A percentile compares a stretch with the other conserved stretches of the same genome.
Evolutionary conservation across 1,284 basidiomycete species (phyloP).

Genomic region (Trichosporon ovoides): DNA sequence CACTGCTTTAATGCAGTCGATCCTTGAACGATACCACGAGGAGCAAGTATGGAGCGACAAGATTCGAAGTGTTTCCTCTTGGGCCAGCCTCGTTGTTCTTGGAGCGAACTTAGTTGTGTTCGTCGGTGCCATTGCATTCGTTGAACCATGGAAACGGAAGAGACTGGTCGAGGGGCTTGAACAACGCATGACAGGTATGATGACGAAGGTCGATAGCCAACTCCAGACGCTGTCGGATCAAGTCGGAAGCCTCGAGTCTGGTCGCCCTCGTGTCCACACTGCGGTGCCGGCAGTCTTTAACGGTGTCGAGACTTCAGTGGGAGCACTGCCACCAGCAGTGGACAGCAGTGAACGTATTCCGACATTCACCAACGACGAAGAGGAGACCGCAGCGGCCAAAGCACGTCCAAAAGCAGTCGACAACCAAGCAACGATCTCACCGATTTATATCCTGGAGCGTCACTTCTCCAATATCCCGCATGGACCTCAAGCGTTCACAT

Average conservation of each 20-base stretch:
- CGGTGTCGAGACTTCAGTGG: not conserved
- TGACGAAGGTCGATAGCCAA: slow-evolving; percentile 57
- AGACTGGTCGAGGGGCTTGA: slow-evolving; percentile 80
- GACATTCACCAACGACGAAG: too few relatives aligned
- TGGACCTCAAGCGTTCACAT: not conserved
- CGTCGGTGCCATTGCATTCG: slow-evolving; percentile 73
- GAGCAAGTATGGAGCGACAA: slow-evolving; percentile 98
- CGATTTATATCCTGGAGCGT: not conserved
- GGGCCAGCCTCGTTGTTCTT: slow-evolving; percentile 75
- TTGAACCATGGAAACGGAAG: slow-evolving; percentile 89
- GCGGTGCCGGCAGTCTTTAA: not conserved
- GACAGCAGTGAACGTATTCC: not conserved
- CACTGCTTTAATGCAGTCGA: slow-evolving; percentile 73
- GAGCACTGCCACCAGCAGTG: not conserved
- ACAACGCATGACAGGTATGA: slow-evolving; percentile 70
- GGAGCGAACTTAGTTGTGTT: slow-evolving; percentile 83
- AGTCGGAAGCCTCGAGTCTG: slow-evolving; percentile 23
- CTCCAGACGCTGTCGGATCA: slow-evolving; percentile 50
- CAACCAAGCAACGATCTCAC: not conserved
- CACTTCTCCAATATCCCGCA: not conserved
- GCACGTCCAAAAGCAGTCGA: too few relatives aligned
- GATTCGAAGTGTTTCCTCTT: slow-evolving; percentile 85
- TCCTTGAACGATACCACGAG: slow-evolving; percentile 81
- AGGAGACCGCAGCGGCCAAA: not conserved
- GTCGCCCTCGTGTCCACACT: not conserved